Conservation (phyloP, 2,329 filamentous ascomycete genomes). For the Cladobotryum mycophilum region DNA sequence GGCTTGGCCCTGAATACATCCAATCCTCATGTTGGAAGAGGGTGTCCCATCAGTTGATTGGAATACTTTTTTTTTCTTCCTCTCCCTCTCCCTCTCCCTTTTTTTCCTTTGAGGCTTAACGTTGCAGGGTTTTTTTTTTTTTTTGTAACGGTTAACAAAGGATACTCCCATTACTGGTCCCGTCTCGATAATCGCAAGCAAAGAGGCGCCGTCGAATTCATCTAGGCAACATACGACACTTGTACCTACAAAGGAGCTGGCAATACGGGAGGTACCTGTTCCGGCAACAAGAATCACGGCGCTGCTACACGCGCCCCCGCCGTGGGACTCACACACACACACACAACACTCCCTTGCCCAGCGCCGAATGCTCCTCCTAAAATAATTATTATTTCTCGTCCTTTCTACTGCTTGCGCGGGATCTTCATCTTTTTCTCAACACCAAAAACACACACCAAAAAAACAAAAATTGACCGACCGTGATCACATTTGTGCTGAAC, state of each 20-base stretch:
- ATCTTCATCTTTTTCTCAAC: conserved; percentile 12
- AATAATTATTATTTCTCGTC: conserved; percentile 14
- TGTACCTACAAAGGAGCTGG: background rate
- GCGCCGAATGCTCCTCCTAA: conserved; percentile 16
- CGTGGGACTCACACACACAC: conserved; percentile 16
- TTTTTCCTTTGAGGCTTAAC: no score
- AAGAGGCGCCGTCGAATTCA: conserved; percentile 23
- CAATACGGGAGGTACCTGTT: background rate
- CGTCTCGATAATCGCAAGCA: conserved; percentile 27
- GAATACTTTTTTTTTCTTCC: no score
- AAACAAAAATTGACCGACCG: background rate
- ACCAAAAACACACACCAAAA: conserved; percentile 1
- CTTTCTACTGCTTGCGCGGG: conserved; percentile 10
- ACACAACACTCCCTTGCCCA: conserved; percentile 12
- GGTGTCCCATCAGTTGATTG: no score
- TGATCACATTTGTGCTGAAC: background rate
- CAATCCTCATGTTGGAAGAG: no score
- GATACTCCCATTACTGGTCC: background rate
- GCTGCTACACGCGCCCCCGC: conserved; percentile 22
- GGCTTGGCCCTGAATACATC: no score
- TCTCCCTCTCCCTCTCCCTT: no score
- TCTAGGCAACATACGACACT: conserved; percentile 17
- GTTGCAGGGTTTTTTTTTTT: no score
- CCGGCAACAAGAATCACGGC: conserved; percentile 12
- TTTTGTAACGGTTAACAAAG: no score